Evolutionary conservation across 2,329 filamentous ascomycete genomes (phyloP), one percentile per base, ranked within the genome.

Genomic region (Neofusicoccum kwambonambiense): DNA sequence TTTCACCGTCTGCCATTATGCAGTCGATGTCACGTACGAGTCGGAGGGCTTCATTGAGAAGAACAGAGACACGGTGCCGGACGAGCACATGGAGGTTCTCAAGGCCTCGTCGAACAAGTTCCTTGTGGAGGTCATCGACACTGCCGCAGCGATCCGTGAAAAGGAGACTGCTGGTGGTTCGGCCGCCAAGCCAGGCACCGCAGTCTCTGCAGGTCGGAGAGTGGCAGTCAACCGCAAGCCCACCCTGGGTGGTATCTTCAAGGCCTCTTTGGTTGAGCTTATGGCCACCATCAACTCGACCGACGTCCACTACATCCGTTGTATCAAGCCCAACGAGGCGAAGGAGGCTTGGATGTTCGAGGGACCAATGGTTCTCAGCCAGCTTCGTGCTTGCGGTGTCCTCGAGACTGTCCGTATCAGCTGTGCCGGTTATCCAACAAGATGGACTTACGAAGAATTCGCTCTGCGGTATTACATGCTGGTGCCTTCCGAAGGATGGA

Each of bases 41-140:
- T 98, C 94, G 1, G 95, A 99, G 72, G 95, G 95, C 52, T 99
- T 99, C 80, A 97, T 99, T 73, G 96, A 99, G 78, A 99, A 99
- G 86, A 99, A 99, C 79, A 89, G 95, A 77, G 95, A 99, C 78
- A 99, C 96, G 19, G 95, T 99, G 52, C 95, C 95, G 5, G 95
- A 99, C 75, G 95, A 99, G 81, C 95, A 98, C 76, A 91, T 99
- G 89, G 93, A 95, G 66, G 90, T 99, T 42, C 85, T 99, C 69
- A 90, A 88, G 70, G 88, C 89, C 60, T 96, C 93, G 0, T 89
- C 87, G 37, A 99, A 97, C 78, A 81, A 82, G 56, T 99, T 99
- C 83, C 83, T 99, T 64, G 87, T 86, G 50, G 86, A 92, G 65
- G 92, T 99, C 6, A 80, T 99, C 49, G 90, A 93, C 60, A 92